Conservation (phyloP, 371 early-diverging fungal genomes). For the Encephalitozoon intestinalis region DNA sequence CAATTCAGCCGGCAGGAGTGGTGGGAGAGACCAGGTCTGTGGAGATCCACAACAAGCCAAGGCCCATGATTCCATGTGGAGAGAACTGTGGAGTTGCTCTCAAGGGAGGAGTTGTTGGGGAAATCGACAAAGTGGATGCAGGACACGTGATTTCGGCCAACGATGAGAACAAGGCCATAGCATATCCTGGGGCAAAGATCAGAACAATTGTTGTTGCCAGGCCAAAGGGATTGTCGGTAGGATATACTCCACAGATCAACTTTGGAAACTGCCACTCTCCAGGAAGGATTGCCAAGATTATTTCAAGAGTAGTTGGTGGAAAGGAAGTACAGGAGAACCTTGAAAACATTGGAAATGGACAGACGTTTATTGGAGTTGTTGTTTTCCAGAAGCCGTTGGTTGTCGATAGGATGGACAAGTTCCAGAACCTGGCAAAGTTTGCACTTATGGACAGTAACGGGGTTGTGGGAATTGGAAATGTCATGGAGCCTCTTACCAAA, state of each 20-base stretch:
- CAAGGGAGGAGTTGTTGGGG: conserved; percentile 37
- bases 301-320: conserved; percentile 8
- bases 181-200: conserved; percentile 31
- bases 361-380: conserved; percentile 42
- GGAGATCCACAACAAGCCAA: conserved; percentile 55
- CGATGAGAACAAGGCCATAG: conserved; percentile 30
- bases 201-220: conserved; percentile 45
- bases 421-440: conserved; percentile 56
- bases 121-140: conserved; percentile 45
- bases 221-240: conserved; percentile 45
- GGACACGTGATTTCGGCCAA: conserved; percentile 55
- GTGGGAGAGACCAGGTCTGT: conserved; percentile 54
- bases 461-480: conserved; percentile 55
- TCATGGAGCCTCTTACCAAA: conserved; percentile 32
- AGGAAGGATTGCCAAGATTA: conserved; percentile 42
- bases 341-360: conserved; percentile 19
- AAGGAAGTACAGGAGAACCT: conserved; percentile 20
- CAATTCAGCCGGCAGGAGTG: conserved; percentile 49
- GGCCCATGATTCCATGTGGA: conserved; percentile 47
- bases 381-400: conserved; percentile 54
- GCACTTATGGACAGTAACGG: conserved; percentile 58
- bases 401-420: conserved; percentile 47
- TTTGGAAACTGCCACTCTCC: conserved; percentile 55
- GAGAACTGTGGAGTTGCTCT: conserved; percentile 58
- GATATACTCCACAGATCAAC: conserved; percentile 58